phyloP scores from a whole-genome alignment of 441 rosid genomes.

The Eruca vesicaria region DNA sequence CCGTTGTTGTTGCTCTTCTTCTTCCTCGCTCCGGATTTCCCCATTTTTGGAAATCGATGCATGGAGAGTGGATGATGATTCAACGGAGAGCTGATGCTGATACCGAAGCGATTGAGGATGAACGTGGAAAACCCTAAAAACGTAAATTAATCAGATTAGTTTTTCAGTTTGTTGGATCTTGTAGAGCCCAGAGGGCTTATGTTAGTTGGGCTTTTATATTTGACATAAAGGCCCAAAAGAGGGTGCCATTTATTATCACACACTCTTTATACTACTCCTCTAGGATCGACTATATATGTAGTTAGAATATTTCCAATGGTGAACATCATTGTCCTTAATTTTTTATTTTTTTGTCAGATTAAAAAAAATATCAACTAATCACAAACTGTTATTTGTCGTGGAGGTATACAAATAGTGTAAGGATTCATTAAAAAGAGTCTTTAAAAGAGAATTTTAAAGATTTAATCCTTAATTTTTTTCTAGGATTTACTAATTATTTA shows the following conservation, averaged over 20 bases:
- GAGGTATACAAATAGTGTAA: too few relatives aligned
- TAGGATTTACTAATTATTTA: too few relatives aligned
- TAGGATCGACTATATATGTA: too few relatives aligned
- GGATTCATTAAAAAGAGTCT: too few relatives aligned
- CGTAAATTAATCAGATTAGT: background rate
- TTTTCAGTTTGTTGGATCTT: background rate
- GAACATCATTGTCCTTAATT: too few relatives aligned
- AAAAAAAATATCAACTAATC: too few relatives aligned
- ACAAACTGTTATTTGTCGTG: too few relatives aligned
- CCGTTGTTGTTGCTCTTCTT: slow-evolving; percentile 26
- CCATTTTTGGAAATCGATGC: background rate
- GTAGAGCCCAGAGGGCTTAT: background rate
- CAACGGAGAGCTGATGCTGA: background rate
- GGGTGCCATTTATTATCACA: background rate
- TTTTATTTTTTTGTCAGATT: too few relatives aligned
- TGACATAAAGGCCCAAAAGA: background rate
- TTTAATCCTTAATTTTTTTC: too few relatives aligned
- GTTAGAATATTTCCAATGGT: too few relatives aligned
- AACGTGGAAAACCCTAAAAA: background rate
- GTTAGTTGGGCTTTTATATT: background rate
- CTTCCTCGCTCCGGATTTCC: slow-evolving; percentile 41
- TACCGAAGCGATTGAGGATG: background rate
- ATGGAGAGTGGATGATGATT: background rate
- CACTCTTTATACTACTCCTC: too few relatives aligned
- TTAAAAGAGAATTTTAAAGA: too few relatives aligned